Evolutionary conservation across 2,329 filamentous ascomycete genomes (phyloP).

Genomic region (Cladosporium sp.): DNA sequence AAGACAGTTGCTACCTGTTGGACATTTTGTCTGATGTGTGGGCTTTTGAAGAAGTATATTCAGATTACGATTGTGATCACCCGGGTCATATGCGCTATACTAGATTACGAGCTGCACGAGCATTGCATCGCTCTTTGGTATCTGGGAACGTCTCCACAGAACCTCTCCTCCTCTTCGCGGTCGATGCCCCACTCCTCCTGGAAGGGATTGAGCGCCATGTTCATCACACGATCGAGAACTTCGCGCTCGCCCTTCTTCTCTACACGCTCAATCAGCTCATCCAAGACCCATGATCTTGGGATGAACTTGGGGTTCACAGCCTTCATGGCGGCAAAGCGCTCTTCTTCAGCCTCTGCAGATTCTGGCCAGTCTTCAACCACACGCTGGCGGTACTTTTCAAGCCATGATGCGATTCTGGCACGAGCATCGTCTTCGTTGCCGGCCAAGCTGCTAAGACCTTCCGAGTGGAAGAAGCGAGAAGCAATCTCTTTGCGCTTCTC

Average conservation of each 20-base stretch:
- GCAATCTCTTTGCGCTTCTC: slow-evolving; percentile 65
- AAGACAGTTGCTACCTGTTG: neutral
- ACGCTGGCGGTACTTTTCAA: slow-evolving; percentile 73
- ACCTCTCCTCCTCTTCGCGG: slow-evolving; percentile 73
- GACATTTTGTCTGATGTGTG: neutral
- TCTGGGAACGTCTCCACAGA: slow-evolving; percentile 81
- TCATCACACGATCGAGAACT: slow-evolving; percentile 74
- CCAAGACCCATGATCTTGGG: slow-evolving; percentile 85
- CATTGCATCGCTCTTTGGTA: slow-evolving; percentile 82
- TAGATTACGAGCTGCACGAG: slow-evolving; percentile 77
- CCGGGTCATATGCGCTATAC: neutral
- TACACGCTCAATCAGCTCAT: slow-evolving; percentile 87
- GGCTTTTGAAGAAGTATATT: neutral
- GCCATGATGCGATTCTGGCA: slow-evolving; percentile 72
- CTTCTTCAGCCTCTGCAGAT: slow-evolving; percentile 55
- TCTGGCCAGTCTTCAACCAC: slow-evolving; percentile 74
- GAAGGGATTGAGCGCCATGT: slow-evolving; percentile 82
- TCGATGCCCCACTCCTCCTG: slow-evolving; percentile 72
- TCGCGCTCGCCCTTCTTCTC: slow-evolving; percentile 81
- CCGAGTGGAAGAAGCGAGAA: slow-evolving; percentile 74
- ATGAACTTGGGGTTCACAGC: slow-evolving; percentile 90
- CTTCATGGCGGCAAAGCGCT: slow-evolving; percentile 74
- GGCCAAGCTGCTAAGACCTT: slow-evolving; percentile 62
- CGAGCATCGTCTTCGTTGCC: slow-evolving; percentile 64
- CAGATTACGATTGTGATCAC: neutral